Evolutionary conservation across 768 basidiomycete genomes (phyloP), one percentile per base, ranked within the genome.

Genomic region (Strobilomyces dryophilus): DNA sequence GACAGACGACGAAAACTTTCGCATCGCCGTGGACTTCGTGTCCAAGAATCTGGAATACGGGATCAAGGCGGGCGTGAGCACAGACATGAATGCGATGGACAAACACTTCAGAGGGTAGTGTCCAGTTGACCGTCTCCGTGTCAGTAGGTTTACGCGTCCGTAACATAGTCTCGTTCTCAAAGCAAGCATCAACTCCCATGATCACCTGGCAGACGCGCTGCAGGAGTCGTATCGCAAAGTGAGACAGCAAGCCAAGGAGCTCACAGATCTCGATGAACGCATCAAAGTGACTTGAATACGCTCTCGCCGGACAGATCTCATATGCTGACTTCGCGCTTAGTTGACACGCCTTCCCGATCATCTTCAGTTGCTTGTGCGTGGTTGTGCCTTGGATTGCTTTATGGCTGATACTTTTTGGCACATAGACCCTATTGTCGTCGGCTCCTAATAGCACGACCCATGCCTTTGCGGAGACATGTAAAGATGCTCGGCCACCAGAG

Each of bases 281-380:
- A 82, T 90, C 10, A 83, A 83, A 62, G 86, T 83, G 57, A 63
- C 54, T 53, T 20, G 21, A 24, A 37, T 24, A 29, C 41, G 17
- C 10, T 24, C 17, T 10, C 29, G 5, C 17, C n/a, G 11, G 27
- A 49, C 26, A n/a, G 9, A 51, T 39, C 6, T 31, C 20, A 3
- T 39, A 41, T 47, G 26, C 49, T 56, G 42, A 63, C 43, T 29
- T 26, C 2, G 42, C 21, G 20, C 31, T 8, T 52, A 88, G 84
- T 65, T 72, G 47, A 77, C 83, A 18, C 81, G 73, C 45, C 70
- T 90, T 20, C 87, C 88, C 3, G 81, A 83, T 60, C 87, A 90
- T 67, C 66, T 92, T 7, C 85, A 87, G 53, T 75, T 91, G 44
- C 73, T 92, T 49, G 89, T 90, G 66, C 53, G 80, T 65, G 3